Evolutionary conservation across 1,139 yeast genomes (phyloP), one percentile per base, ranked within the genome.

Genomic region (Hyphopichia burtonii): DNA sequence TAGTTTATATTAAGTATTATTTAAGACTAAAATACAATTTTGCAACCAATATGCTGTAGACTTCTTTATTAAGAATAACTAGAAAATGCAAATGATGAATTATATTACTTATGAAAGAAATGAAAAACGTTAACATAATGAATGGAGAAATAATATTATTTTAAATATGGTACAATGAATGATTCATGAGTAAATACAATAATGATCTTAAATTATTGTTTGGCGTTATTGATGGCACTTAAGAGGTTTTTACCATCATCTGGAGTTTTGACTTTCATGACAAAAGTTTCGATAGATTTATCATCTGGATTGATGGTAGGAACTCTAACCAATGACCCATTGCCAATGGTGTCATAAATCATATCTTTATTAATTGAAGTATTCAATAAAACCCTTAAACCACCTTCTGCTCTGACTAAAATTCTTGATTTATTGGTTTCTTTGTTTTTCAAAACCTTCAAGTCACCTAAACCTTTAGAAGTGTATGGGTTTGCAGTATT

Each of bases 361-460:
- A 86, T 63, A 46, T 74, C 73, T 55, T 75, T 70, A 43, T 74
- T 66, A 9, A 86, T 65, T 17, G 69, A 61, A 17, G 82, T 69
- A 60, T 93, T 93, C 46, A 93, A 68, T 35, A 93, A 62, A n/a
- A 90, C 82, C 51, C 94, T 75, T 37, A 86, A 86, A 34, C 91
- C 82, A 32, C 96, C 96, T 45, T 91, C 98, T 0, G 96, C 88
- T 55, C 98, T 81, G 20, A 93, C 75, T 35, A 93, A 66, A 12
- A 88, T 67, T 57, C 99, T 80, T 2, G 83, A 62, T 59, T 88
- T 88, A 2, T 71, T 64, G 3, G 81, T 77, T 2, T 68, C 73
- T 40, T 74, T 74, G 53, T 83, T 76, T 44, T 76, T 80, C 46
- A 91, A 68, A 11, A 93, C 71, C 54, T 88, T 86, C 51, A 91